A percentile compares a stretch with the other conserved stretches of the same genome.
Conservation (phyloP, 371 early-diverging fungal genomes). For the Haplosporangium sp. region DNA sequence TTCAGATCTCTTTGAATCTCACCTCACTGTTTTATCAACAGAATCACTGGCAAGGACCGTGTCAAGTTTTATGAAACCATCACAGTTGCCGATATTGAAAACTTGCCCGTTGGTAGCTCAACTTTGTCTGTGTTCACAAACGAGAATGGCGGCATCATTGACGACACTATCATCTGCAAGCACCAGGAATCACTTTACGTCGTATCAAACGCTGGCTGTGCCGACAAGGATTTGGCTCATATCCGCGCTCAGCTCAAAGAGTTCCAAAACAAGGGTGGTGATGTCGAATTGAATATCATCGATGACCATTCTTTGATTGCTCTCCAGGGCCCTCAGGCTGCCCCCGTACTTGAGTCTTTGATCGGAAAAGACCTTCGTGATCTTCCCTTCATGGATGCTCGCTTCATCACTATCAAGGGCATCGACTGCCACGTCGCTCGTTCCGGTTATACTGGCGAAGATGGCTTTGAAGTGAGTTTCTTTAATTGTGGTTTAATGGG, state of each 20-base stretch:
- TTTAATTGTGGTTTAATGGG: not conserved
- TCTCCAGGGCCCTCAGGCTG: constrained; percentile 88
- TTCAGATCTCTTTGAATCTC: not conserved
- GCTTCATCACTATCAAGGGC: constrained; percentile 79
- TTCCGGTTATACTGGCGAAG: constrained; percentile 99
- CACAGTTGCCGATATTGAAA: constrained; percentile 88
- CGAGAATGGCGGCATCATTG: constrained; percentile 96
- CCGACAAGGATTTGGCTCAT: constrained; percentile 95
- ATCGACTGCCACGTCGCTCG: constrained; percentile 91
- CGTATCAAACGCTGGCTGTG: constrained; percentile 98
- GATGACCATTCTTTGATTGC: constrained; percentile 91
- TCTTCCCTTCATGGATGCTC: constrained; percentile 92
- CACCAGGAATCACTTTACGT: constrained; percentile 87
- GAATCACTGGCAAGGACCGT: constrained; percentile 90
- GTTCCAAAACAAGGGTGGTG: constrained; percentile 89
- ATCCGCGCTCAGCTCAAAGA: constrained; percentile 79
- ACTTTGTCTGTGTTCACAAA: constrained; percentile 96
- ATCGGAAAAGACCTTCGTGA: constrained; percentile 67
- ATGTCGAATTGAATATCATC: constrained; percentile 87
- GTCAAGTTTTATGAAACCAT: constrained; percentile 90
- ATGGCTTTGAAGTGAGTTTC: constrained; percentile 94
- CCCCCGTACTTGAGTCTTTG: constrained; percentile 67
- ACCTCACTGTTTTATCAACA: constrained; percentile 30
- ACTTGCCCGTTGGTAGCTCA: constrained; percentile 82
- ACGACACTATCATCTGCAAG: constrained; percentile 96